Evolutionary conservation across 1,139 yeast species (phyloP).

Genomic region (Suhomyces atakaporum): DNA sequence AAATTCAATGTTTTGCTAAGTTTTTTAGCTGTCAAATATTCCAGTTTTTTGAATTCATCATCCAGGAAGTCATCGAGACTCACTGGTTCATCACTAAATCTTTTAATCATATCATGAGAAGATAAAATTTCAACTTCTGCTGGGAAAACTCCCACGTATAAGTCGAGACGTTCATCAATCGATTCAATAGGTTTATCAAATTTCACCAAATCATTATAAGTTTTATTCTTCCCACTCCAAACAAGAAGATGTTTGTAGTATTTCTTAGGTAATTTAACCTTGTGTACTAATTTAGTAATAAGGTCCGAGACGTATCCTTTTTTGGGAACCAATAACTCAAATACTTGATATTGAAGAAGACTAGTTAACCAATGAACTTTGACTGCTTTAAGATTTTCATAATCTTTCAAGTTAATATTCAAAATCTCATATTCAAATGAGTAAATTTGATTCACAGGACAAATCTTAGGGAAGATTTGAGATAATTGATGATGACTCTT

Average conservation of each 20-base stretch:
- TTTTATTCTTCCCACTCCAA: slow-evolving; percentile 55
- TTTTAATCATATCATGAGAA: slow-evolving; percentile 40
- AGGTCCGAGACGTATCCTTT: slow-evolving; percentile 60
- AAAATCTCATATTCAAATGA: slow-evolving; percentile 74
- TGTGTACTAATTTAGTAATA: slow-evolving; percentile 55
- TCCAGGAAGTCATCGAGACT: slow-evolving; percentile 27
- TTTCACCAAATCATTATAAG: slow-evolving; percentile 38
- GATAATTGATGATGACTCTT: slow-evolving; percentile 44
- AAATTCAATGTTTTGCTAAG: slow-evolving; percentile 44
- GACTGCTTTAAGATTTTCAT: slow-evolving; percentile 72
- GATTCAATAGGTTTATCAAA: slow-evolving; percentile 41
- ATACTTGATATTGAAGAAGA: slow-evolving; percentile 64
- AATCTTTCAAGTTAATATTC: slow-evolving; percentile 70
- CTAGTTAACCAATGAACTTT: slow-evolving; percentile 64
- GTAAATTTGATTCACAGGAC: slow-evolving; percentile 46
- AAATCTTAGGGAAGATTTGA: slow-evolving; percentile 50
- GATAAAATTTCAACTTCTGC: slow-evolving; percentile 44
- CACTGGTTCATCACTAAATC: slow-evolving; percentile 25
- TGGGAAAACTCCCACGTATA: slow-evolving; percentile 49
- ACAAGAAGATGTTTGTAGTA: slow-evolving; percentile 55
- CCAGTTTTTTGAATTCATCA: slow-evolving; percentile 25
- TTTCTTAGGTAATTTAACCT: slow-evolving; percentile 53
- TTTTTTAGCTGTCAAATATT: slow-evolving; percentile 30
- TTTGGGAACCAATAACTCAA: slow-evolving; percentile 69
- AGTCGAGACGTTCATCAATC: slow-evolving; percentile 36